Evolutionary conservation across 23 red algal species (phyloP), one percentile per base, ranked within the genome.

Genomic region (Gracilaria caudata): DNA sequence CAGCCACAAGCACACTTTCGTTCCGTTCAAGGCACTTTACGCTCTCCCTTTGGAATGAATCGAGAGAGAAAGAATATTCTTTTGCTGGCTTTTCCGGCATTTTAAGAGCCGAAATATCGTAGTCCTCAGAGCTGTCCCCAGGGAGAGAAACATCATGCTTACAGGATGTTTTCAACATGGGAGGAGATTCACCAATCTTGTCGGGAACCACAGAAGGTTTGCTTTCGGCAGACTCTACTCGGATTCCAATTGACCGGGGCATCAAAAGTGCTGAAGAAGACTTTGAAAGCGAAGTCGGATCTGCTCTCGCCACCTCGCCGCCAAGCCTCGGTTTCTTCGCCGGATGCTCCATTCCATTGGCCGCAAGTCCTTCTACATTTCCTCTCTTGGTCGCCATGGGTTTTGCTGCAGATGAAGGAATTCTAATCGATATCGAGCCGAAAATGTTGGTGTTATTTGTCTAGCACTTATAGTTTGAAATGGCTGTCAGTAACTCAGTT

Each of bases 1-100:
- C 97, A 5, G 97, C 85, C 1, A 99, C 97, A 36, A 99, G 78
- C 53, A 99, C 92, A 17, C 81, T 94, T 80, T 99, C 97, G 53
- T 93, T 84, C 2, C 71, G 65, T 77, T 99, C 97, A 25, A 99
- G 44, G 56, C 94, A 94, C 21, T 84, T 89, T 21, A 94, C 79
- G 46, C 90, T 87, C 73, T 94, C 81, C 16, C 79, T 45, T 68
- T 99, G 97, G 82, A 99, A 99, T 47, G 90, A 85, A 65, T 99
- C 97, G 5, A 99, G 86, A 17, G 78, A 63, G 65, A 99, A 99
- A 7, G 78, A 20, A 66, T 95, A 99, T 58, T 90, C 65, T 74
- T 95, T 99, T 24, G 93, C 96, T 6, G 96, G 96, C 35, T 59
- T 74, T 34, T 77, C 86, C 28, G 90, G 65, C 38, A 70, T 29